phyloP scores from a whole-genome alignment of 805 yeast genomes.

The Trichomonascus vanleenenianus region DNA sequence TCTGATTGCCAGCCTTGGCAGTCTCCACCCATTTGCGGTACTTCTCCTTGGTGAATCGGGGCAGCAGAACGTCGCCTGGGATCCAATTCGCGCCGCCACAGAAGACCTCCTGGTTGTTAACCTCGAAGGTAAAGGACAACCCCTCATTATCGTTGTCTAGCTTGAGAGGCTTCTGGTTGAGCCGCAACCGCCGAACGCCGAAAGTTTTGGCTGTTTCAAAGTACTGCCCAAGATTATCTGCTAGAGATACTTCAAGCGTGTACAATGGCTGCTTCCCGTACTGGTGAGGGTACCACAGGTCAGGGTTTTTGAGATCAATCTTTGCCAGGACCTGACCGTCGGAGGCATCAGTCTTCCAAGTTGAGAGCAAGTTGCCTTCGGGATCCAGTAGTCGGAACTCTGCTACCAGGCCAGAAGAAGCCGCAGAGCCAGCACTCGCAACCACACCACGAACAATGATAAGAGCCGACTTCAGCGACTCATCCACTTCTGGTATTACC shows the following conservation, averaged over 20 bases:
- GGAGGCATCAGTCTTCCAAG: neutral
- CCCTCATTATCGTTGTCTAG: slow-evolving; percentile 20
- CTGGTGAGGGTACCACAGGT: slow-evolving; percentile 37
- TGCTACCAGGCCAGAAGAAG: neutral
- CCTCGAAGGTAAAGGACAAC: slow-evolving; percentile 32
- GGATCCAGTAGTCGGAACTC: neutral
- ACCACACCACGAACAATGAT: slow-evolving; percentile 3
- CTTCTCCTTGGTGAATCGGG: slow-evolving; percentile 27
- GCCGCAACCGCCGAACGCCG: slow-evolving; percentile 36
- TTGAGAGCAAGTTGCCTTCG: neutral
- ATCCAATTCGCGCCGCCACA: slow-evolving; percentile 40
- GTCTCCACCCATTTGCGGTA: slow-evolving; percentile 31
- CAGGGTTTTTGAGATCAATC: slow-evolving; percentile 16
- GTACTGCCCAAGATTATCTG: neutral
- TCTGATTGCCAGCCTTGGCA: slow-evolving; percentile 34
- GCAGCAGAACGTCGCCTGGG: slow-evolving; percentile 35
- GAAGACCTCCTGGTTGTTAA: slow-evolving; percentile 34
- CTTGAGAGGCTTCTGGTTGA: slow-evolving; percentile 31
- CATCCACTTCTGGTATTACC: slow-evolving; percentile 1
- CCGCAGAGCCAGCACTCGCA: neutral
- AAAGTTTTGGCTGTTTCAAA: slow-evolving; percentile 15
- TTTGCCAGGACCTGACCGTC: neutral
- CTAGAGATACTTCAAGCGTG: slow-evolving; percentile 11
- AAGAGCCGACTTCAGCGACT: neutral
- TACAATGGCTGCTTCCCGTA: slow-evolving; percentile 34